Evolutionary conservation across 2,329 filamentous ascomycete genomes (phyloP), one percentile per base, ranked within the genome.

Genomic region (Penicillium palitans): DNA sequence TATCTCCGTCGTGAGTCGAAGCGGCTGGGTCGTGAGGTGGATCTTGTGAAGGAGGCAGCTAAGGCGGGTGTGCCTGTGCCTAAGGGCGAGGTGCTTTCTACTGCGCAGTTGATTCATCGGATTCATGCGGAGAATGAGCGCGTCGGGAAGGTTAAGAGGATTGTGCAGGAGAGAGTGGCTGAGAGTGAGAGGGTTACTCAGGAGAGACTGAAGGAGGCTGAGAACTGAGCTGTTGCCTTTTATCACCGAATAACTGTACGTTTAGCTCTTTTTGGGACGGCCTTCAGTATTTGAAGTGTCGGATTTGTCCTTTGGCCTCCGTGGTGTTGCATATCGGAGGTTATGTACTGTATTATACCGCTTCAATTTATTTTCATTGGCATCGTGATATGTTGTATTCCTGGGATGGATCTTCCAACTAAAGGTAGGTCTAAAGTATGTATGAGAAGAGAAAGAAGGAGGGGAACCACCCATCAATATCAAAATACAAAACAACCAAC

Each of bases 1-100:
- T 67, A 68, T 52, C 55, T 70, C 55, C 66, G 71, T 41, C 65
- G 69, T 49, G 71, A 74, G 54, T 64, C 61, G 27, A 68, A 62
- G 57, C 61, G 65, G 24, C 52, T 61, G n/a, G 66, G 67, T 17
- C 45, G 57, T 58, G 61, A 57, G 52, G 49, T 59, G 44, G 61
- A 64, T 58, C 37, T 64, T 55, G 58, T 54, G 17, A 51, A 53
- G 27, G 57, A 66, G 53, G 68, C 68, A 13, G 47, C 60, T 68
- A 61, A 61, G 73, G 50, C 54, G 66, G 71, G 37, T 63, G 64
- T 64, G 27, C 31, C 54, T 27, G 31, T 60, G 25, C 24, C 52
- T 19, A 1, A 24, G 13, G 56, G 45, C 8, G 60, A 60, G 33
- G 27, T 41, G 21, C 27, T 64, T 19, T 63, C 61, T 15, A 40